Base-by-base conservation (phyloP, 2,329 filamentous ascomycete species). In the Diaporthe sp. region DNA sequence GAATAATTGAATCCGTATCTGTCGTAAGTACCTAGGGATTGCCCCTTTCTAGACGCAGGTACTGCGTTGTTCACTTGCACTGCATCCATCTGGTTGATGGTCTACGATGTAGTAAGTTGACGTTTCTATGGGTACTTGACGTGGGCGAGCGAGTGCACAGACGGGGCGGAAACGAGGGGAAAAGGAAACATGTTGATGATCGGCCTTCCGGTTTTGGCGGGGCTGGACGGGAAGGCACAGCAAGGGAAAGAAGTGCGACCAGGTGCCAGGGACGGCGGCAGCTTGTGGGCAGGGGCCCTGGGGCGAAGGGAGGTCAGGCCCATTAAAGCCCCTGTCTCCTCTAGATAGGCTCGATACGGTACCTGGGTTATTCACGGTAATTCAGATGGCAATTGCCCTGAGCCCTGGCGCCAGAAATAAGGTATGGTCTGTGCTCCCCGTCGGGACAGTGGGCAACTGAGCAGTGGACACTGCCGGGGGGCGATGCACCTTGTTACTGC, bases 391-490 rank as follows among this genome's bases (percentile, higher is more conserved):
- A 38, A 58, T 4, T n/a, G 55, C 55, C 57, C n/a, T 68, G 64
- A n/a, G n/a, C n/a, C 47, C 64, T 47, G 54, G 47, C 54, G 64
- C 64, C 64, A 54, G 64, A 68, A 68, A 68, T 68, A 68, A 68
- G 64, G 64, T 68, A 68, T 68, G 64, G 64, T 68, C 64, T 68
- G 64, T 68, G 64, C 64, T 68, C 47, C 47, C 45, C 64, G 64
- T 28, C 47, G 64, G 25, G 22, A 9, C 58, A 45, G 50, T 6
- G 10, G 17, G 17, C 17, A 47, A 13, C n/a, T 61, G 22, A 28
- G 25, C 25, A 45, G 38, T 30, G n/a, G 58, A 10, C 58, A 61
- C 57, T 28, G n/a, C 10, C 22, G 12, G n/a, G 22, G 35, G 58
- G 35, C 55, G 13, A 38, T 45, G 58, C 35, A 40, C 57, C 42